Base-by-base conservation (phyloP, 106 monocot genomes). In the Allium sativum region DNA sequence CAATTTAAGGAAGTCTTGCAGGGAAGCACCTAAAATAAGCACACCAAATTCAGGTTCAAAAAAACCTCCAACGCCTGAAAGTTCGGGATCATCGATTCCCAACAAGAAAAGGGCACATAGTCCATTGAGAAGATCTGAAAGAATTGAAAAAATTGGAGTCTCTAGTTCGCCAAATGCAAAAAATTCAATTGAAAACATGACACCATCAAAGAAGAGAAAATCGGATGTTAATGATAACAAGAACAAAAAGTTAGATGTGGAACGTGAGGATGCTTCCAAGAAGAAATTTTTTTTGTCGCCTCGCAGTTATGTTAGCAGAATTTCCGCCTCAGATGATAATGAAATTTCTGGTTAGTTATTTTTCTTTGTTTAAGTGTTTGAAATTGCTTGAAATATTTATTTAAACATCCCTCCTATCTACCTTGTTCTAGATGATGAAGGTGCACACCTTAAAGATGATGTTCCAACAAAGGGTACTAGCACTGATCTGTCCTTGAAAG, bases 111-210 rank as follows among this genome's bases (percentile, higher is more conserved):
- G 47, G 48, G 45, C 60, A 56, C 55, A 13, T 42, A 72, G 72
- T 62, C 66, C 72, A 12, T 12, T 72, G 40, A 72, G 77, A 68
- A 71, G 61, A 50, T 72, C 71, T 7, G 67, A 63, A 19, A 72
- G 71, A 59, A 56, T 71, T 13, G 77, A 72, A 62, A 77, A 72
- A 59, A 21, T 47, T 43, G 62, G 40, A 9, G n/a, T 51, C 61
- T 66, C 76, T 44, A 66, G 65, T 55, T 76, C 69, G 10, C 22
- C 68, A 58, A 42, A 47, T 45, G 64, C 64, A 40, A 70, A 64
- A 43, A 52, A 43, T 16, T 16, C 65, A 31, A 66, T 51, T 10
- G 59, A 56, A 17, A 62, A 48, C 18, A 56, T 67, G 12, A 43
- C 67, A 6, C 40, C 22, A 2, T 44, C 53, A 55, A 76, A 52